A percentile compares a stretch with the other conserved stretches of the same genome.
Conservation (phyloP, 2,329 filamentous ascomycete genomes). For the Chaetomiaceae sp. region DNA sequence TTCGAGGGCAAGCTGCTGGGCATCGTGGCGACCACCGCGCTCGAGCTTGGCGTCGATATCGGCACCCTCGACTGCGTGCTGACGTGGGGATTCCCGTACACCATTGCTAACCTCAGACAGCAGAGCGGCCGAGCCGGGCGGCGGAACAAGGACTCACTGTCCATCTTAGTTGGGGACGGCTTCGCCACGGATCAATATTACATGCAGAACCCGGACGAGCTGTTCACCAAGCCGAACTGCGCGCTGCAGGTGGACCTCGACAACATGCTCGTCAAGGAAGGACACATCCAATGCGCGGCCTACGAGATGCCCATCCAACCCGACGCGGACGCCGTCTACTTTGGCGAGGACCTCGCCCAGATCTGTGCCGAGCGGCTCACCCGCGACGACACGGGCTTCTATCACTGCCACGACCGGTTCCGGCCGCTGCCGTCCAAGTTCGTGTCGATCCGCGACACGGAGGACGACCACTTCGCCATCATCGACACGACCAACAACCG, state of each 20-base stretch:
- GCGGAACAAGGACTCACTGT: conserved; percentile 88
- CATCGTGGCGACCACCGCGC: conserved; percentile 86
- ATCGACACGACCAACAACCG: conserved; percentile 78
- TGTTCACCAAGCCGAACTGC: conserved; percentile 87
- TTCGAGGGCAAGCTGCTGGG: conserved; percentile 91
- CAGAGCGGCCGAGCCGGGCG: conserved; percentile 91
- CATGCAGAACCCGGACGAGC: conserved; percentile 92
- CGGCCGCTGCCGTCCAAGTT: conserved; percentile 76
- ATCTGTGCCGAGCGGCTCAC: conserved; percentile 71
- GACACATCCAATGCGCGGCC: conserved; percentile 91
- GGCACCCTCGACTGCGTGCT: conserved; percentile 90
- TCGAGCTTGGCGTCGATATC: conserved; percentile 94
- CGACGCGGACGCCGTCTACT: conserved; percentile 69
- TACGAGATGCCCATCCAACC: conserved; percentile 90
- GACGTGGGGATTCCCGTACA: conserved; percentile 91
- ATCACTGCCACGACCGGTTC: conserved; percentile 84
- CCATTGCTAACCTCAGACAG: conserved; percentile 88
- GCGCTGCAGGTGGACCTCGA: conserved; percentile 87
- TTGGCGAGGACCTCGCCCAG: conserved; percentile 65
- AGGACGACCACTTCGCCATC: conserved; percentile 89
- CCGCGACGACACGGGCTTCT: conserved; percentile 73
- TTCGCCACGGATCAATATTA: conserved; percentile 93
- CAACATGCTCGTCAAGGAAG: conserved; percentile 87
- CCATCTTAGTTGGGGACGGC: conserved; percentile 80
- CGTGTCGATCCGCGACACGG: conserved; percentile 83